Percentiles rank a stretch among this genome's conserved stretches.
phyloP scores from a whole-genome alignment of 2,329 filamentous ascomycete genomes.

The Neurospora sp. region DNA sequence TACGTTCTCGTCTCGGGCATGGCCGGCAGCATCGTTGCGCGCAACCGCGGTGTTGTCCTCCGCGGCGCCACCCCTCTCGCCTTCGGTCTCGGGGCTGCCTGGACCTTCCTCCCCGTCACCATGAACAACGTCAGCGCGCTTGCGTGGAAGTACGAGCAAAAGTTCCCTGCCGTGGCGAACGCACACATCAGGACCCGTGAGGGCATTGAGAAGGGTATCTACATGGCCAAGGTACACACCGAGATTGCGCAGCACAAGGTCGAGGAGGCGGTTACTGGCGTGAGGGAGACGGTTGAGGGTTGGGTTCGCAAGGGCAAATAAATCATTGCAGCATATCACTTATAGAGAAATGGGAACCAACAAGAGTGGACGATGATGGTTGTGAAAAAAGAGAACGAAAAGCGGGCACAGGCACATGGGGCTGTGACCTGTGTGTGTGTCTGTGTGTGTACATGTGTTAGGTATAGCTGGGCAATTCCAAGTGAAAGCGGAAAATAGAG shows the following conservation, averaged over 20 bases:
- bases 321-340: conserved; percentile 12
- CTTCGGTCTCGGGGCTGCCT: conserved; percentile 74
- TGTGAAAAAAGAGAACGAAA: not conserved
- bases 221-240: conserved; percentile 66
- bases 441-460: not conserved
- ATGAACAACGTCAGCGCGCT: conserved; percentile 82
- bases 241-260: conserved; percentile 62
- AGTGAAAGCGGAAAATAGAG: not conserved
- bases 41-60: conserved; percentile 78
- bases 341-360: not conserved
- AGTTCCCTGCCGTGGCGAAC: conserved; percentile 72
- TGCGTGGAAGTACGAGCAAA: conserved; percentile 87
- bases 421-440: not conserved
- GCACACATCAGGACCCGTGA: conserved; percentile 66
- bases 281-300: conserved; percentile 68
- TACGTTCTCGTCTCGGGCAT: conserved; percentile 93
- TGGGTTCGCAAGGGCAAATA: conserved; percentile 90
- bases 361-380: not conserved
- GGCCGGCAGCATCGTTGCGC: conserved; percentile 84
- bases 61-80: conserved; percentile 67
- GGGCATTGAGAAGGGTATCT: conserved; percentile 57
- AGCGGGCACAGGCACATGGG: not conserved
- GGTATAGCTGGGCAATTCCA: not conserved
- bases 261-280: conserved; percentile 69
- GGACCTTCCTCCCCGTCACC: conserved; percentile 78